Evolutionary conservation across 192 early-diverging fungal species (phyloP), one percentile per base, ranked within the genome.

Genomic region (Umbelopsis isabellina): DNA sequence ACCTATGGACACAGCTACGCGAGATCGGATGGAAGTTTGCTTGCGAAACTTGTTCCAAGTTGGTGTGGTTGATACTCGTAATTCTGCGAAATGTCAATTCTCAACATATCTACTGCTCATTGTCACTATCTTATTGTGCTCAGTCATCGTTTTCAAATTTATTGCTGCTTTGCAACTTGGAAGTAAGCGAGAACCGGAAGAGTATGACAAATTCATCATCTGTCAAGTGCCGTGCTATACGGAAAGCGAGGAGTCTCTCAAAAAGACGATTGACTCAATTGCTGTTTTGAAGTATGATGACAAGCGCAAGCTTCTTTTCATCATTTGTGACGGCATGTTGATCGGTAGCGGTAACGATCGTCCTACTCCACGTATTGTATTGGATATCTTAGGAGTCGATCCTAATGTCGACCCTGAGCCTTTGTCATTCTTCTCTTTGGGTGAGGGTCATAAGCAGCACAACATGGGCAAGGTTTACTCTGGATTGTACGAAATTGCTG

Each of bases 381-480:
- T 97, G n/a, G 93, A 96, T 70, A 88, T 96, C 37, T 76, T 96
- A 7, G 95, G 95, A 50, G 92, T 94, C 0, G 95, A 96, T 75
- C 89, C 91, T 21, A 82, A 82, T 58, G 61, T 90, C 15, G 90
- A 92, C 67, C 89, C 89, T 20, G 88, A 96, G 23, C 86, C 93
- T 16, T 78, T 92, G 68, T 83, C 86, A 0, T 98, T 94, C 86
- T 82, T 90, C 64, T 92, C 94, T 16, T 81, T 98, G 12, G 97
- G 94, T 46, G 95, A 97, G 73, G 95, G 95, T 51, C 85, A 84
- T 49, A 90, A 91, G 81, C 95, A 95, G 78, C 86, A 91, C 79
- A 98, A 98, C 80, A 94, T 95, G 89, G 97, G 82, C 73, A 92
- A 97, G 81, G 91, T 98, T 25, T 98, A 98, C 79, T 97, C 95